phyloP scores from a whole-genome alignment of 129 eudicot species.

The Logfia minima region DNA sequence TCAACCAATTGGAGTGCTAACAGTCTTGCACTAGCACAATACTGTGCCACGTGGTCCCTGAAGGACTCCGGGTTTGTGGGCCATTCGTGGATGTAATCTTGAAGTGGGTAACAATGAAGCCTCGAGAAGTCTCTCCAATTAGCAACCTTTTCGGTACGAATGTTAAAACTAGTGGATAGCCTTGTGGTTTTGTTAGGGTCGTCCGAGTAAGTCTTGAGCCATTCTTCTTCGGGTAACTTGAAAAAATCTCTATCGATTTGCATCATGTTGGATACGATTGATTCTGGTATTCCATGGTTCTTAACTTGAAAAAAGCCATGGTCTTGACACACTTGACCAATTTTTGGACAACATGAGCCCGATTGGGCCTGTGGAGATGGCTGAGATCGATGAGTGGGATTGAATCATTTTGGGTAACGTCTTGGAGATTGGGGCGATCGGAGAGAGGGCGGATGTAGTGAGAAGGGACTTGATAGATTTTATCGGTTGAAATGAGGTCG shows the following conservation, averaged over 20 bases:
- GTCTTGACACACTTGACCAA: slow-evolving; percentile 37
- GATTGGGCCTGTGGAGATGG: slow-evolving; percentile 25
- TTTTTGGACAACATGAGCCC: slow-evolving; percentile 27
- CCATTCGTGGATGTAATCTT: slow-evolving; percentile 44
- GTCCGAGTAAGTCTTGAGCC: slow-evolving; percentile 43
- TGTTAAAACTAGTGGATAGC: slow-evolving; percentile 46
- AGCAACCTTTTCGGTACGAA: slow-evolving; percentile 39
- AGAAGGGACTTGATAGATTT: slow-evolving; percentile 34
- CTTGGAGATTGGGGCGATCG: slow-evolving; percentile 44
- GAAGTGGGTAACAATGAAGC: slow-evolving; percentile 47
- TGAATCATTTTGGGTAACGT: slow-evolving; percentile 22
- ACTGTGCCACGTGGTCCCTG: slow-evolving; percentile 33
- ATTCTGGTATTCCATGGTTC: slow-evolving; percentile 37
- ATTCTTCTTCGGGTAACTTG: slow-evolving; percentile 36
- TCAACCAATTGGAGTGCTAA: slow-evolving; percentile 28
- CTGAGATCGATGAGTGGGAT: slow-evolving; percentile 38
- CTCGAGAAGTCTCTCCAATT: slow-evolving; percentile 50
- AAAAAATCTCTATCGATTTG: slow-evolving; percentile 34
- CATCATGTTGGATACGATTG: slow-evolving; percentile 36
- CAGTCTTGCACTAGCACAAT: slow-evolving; percentile 33
- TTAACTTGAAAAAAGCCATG: slow-evolving; percentile 50
- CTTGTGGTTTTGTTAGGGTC: slow-evolving; percentile 46
- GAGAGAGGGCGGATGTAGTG: slow-evolving; percentile 44
- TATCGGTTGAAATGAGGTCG: slow-evolving; percentile 26
- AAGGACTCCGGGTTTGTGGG: slow-evolving; percentile 37